Evolutionary conservation across 257 asterid genomes (phyloP), one percentile per base, ranked within the genome.

Genomic region (Pogostemon cablin): DNA sequence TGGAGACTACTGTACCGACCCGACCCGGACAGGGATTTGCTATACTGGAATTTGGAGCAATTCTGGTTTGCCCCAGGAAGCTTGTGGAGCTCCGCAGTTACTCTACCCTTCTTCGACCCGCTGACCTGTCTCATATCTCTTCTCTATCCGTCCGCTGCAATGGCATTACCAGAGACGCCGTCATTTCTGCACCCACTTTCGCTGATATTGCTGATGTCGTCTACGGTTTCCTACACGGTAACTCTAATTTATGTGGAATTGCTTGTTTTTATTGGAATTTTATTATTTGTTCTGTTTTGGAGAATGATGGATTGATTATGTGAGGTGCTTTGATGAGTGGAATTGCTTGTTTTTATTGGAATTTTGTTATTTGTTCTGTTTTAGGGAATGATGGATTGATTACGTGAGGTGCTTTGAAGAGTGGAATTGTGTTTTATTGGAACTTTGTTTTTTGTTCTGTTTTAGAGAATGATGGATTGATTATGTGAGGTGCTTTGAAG

Each of bases 21-120:
- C 90, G 96, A 17, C 46, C 79, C 7, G 96, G 99, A 0, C 95
- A 83, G 67, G 90, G 97, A 1, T 83, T 60, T 49, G 88, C 90
- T 4, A 81, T 95, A 25, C 20, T 95, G 68, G 99, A 95, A 81
- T 95, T 95, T 66, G 99, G 99, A 62, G 86, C 91, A 59, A 89
- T 95, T 65, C 76, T 91, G 61, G 99, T 95, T 8, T 95, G 99
- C 70, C 98, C 99, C 0, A 91, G 83, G 84, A 95, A 88, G 87
- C 89, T 95, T 37, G 84, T 81, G 76, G 99, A 91, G 88, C 97
- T 82, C 60, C 82, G 81, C 32, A 81, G 67, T 48, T 95, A 84
- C 87, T 89, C 98, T n/a, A 81, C 96, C 54, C 77, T 95, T 38
- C 86, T 91, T 58, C 78, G 88, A 25, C 99, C 99, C 43, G 62